Base-by-base conservation (phyloP, 345 rosid species). In the Heritiera fomes region DNA sequence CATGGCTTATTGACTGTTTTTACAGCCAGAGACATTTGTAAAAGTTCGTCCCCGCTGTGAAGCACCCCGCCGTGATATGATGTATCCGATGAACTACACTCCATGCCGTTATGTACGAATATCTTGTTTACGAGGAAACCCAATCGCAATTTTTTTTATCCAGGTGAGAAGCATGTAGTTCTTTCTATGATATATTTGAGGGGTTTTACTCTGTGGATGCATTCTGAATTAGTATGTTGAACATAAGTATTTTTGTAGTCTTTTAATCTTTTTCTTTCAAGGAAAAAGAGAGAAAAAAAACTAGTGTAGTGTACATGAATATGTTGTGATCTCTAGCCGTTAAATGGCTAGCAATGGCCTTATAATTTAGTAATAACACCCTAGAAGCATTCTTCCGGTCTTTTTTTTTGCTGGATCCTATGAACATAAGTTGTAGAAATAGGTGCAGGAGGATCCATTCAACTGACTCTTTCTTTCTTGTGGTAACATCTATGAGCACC, bases 31-130 rank as follows among this genome's bases (percentile, higher is more conserved):
- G 84, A 83, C 94, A 78, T 91, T 93, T 86, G 88, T 87, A 65
- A 93, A 86, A 82, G 95, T 87, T 82, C 92, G 97, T 41, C 93
- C 97, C 13, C 92, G 95, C 18, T 93, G 95, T 83, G 97, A 93
- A 87, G 97, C 95, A 59, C 97, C 97, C 73, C 94, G 97, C 43
- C 93, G 95, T 63, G 97, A 93, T 82, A 86, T 93, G 92, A 86
- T 87, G 80, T 93, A 91, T 78, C 93, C 90, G 73, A 84, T 84
- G 87, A 91, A 91, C 84, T 93, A 93, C 83, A 87, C 88, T 83
- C 95, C 97, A 70, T 91, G 94, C 75, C 38, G 95, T 75, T 93
- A 89, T 47, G 94, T 93, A 23, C 87, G 94, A 69, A 90, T 93
- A 84, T 91, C 97, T 79, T 93, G 97, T 82, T 81, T 93, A 79